Base-by-base conservation (phyloP, 225 moss, liverwort and hornwort genomes). In the Marchantia paleacea region DNA sequence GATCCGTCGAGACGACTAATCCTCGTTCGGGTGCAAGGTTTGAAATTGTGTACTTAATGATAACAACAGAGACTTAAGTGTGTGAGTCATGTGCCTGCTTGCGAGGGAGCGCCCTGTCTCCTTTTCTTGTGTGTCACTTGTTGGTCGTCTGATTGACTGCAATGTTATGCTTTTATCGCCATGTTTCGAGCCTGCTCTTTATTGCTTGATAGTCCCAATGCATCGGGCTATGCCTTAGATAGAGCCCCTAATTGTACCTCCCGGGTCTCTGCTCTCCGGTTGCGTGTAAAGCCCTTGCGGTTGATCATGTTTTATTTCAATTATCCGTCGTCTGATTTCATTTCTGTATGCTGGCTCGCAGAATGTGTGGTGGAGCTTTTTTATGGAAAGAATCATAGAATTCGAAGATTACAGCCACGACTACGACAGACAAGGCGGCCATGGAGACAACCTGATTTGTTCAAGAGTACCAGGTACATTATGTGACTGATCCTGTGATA, bases 291-390 rank as follows among this genome's bases (percentile, higher is more conserved):
- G 39, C 39, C 39, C 39, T 39, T 39, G 39, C 5, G 39, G 2
- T 39, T 39, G 39, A 39, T 39, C 39, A 5, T 39, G 39, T 5
- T n/a, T 58, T 31, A 30, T 3, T 28, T 8, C 52, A 22, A 7
- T 16, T n/a, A 5, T 8, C 26, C 30, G 6, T 31, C 55, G 28
- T 19, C 75, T 75, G 20, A 55, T 75, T 55, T 0, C 72, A 7
- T 13, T 28, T 10, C 8, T 13, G 49, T 3, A 10, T 7, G 25
- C 55, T 57, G 60, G 30, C 72, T 4, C 52, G 58, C 80, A 81
- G 81, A 81, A 7, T 76, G 75, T n/a, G 75, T 81, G 4, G 81
- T 81, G 75, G 75, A 81, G 75, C 75, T 81, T 30, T 75, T 75
- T 24, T 75, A 75, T 66, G 75, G 64, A 53, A 81, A 68, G 47